phyloP scores from a whole-genome alignment of 805 yeast genomes.

The Kockiozyma suomiensis region DNA sequence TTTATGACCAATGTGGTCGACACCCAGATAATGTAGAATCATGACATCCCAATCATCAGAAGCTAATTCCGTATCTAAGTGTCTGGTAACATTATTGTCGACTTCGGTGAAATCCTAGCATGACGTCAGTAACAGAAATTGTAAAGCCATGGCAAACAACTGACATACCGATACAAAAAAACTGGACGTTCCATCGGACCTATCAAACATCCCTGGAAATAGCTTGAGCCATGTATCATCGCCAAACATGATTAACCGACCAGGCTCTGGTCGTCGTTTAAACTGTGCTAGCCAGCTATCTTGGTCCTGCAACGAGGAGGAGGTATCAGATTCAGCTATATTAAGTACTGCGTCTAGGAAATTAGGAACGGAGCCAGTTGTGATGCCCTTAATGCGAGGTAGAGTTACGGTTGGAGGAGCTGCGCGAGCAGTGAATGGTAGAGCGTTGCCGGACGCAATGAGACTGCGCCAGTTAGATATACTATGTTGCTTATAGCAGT shows the following conservation, averaged over 20 bases:
- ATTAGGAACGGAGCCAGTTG: conserved; percentile 93
- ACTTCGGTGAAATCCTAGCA: conserved; percentile 81
- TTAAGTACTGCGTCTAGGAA: conserved; percentile 92
- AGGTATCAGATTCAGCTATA: conserved; percentile 84
- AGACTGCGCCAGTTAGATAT: conserved; percentile 39
- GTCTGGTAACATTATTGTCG: conserved; percentile 89
- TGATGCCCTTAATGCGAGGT: conserved; percentile 88
- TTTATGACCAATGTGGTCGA: conserved; percentile 97
- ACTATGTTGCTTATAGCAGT: not conserved
- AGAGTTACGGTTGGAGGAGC: conserved; percentile 97
- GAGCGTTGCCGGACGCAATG: conserved; percentile 65
- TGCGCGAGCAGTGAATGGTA: conserved; percentile 89
- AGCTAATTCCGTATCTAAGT: conserved; percentile 62
- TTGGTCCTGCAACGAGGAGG: conserved; percentile 67
- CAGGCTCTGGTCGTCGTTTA: conserved; percentile 35
- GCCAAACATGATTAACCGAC: conserved; percentile 78
- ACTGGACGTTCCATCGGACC: conserved; percentile 84
- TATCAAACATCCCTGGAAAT: conserved; percentile 69
- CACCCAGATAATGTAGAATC: conserved; percentile 86
- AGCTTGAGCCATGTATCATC: conserved; percentile 97
- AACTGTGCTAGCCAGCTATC: conserved; percentile 89
- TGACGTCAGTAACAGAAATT: not conserved
- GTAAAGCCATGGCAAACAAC: not conserved
- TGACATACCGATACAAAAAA: conserved; percentile 70
- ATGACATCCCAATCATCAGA: conserved; percentile 72